phyloP scores from a whole-genome alignment of 2,329 filamentous ascomycete species.

The Pseudomassariella vexata region DNA sequence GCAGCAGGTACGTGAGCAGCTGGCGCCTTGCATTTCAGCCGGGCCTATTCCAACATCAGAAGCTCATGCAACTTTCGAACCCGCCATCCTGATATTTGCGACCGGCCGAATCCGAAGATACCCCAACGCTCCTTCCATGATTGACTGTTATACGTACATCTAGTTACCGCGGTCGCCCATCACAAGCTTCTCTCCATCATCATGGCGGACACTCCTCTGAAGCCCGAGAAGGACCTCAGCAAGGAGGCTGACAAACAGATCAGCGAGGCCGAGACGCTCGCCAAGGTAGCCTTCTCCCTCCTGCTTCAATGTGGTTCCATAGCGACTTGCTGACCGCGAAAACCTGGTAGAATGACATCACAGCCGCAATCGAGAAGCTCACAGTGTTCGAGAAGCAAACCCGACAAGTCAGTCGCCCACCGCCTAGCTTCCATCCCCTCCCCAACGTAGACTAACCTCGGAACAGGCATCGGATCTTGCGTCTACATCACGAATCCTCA shows the following conservation, averaged over 20 bases:
- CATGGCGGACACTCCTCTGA: conserved; percentile 80
- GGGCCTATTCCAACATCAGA: no score
- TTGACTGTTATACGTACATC: no score
- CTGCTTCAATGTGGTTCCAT: background rate
- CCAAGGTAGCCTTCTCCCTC: conserved; percentile 55
- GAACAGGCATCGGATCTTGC: conserved; percentile 87
- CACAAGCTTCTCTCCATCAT: conserved; percentile 19
- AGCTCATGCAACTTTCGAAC: no score
- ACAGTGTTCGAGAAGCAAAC: conserved; percentile 90
- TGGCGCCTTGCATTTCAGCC: no score
- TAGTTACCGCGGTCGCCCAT: background rate
- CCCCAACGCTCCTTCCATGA: no score
- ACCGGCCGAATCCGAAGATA: no score
- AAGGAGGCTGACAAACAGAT: conserved; percentile 92
- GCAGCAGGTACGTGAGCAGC: no score
- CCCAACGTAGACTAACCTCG: conserved; percentile 11
- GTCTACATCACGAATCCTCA: conserved; percentile 83
- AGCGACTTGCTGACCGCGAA: conserved; percentile 22
- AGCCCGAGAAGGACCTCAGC: conserved; percentile 98
- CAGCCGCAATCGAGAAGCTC: conserved; percentile 90
- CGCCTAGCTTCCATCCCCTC: conserved; percentile 10
- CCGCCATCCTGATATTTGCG: no score
- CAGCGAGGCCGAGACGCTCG: conserved; percentile 83
- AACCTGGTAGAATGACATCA: conserved; percentile 63
- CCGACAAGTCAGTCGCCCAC: conserved; percentile 63